Evolutionary conservation across 2,329 filamentous ascomycete species (phyloP), one percentile per base, ranked within the genome.

Genomic region (Penicillium polonicum): DNA sequence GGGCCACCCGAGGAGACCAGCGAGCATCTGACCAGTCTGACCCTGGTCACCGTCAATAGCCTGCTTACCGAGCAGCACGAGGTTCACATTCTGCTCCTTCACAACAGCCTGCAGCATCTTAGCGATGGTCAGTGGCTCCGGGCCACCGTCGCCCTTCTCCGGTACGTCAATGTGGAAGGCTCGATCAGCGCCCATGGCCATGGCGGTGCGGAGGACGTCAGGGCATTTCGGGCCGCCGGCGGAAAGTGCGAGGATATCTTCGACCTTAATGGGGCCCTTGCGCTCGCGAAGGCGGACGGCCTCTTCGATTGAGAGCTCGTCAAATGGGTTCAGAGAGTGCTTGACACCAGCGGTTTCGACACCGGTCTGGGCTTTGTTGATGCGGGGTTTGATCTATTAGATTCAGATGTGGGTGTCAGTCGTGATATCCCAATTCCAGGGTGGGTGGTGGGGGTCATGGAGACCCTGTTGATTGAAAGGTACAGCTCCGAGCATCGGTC

Each of bases 281-380:
- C 90, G 89, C 77, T 97, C 93, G 76, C 94, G 92, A 73, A 99
- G 89, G 41, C 91, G 91, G 51, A 97, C 90, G 51, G 92, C 91
- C 81, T 97, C 94, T 80, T 99, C 94, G 76, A 99, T 87, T 43
- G 92, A 95, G 71, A 99, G 90, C 78, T 99, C 94, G 82, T 99
- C 94, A 79, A 99, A 99, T 21, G 94, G 94, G 83, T 97, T 99
- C 86, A 99, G 93, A 74, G 88, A 92, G 84, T 97, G 93, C 80
- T 97, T 97, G 72, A 97, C 92, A 67, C 90, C 90, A 64, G 88
- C 83, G 55, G 90, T 96, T 79, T 97, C 93, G 78, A 99, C 89
- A 72, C 87, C 93, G 60, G 93, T 97, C 78, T 86, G 82, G 64
- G 86, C 74, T 67, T 86, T 86, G 80, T 88, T 88, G 72, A 88